A percentile compares a stretch with the other conserved stretches of the same genome.
phyloP scores from a whole-genome alignment of 176 grass and related monocot species.

The Bolboschoenus planiculmis region DNA sequence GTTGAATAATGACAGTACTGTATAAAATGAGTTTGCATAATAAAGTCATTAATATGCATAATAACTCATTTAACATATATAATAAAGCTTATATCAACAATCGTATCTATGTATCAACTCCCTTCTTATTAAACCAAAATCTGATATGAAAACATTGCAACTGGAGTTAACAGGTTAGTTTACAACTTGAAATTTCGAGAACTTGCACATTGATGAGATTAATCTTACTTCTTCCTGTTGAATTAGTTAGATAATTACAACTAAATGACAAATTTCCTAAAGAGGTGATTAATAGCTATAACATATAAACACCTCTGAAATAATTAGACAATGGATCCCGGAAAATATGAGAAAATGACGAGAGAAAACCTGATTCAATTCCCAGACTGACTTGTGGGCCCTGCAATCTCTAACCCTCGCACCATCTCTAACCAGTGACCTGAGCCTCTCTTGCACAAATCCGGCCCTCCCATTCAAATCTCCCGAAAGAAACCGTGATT shows the following conservation, averaged over 20 bases:
- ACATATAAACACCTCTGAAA: background rate
- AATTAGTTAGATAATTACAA: background rate
- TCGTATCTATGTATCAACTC: too few relatives aligned
- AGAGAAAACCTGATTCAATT: constrained; percentile 50
- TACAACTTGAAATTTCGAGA: background rate
- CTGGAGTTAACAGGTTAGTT: background rate
- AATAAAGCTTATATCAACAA: too few relatives aligned
- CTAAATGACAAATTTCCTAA: background rate
- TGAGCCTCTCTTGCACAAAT: constrained; percentile 34
- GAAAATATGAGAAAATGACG: background rate
- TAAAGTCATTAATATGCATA: too few relatives aligned
- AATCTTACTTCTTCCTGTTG: background rate
- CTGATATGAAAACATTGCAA: background rate
- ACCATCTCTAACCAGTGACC: constrained; percentile 18
- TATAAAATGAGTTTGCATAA: too few relatives aligned
- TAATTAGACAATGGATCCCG: background rate
- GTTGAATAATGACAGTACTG: too few relatives aligned
- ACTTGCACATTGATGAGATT: background rate
- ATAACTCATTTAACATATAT: too few relatives aligned
- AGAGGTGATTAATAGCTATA: background rate
- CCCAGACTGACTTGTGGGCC: constrained; percentile 51
- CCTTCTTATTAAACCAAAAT: background rate
- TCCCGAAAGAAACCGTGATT: constrained; percentile 27
- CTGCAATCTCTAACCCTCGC: constrained; percentile 43
- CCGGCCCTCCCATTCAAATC: constrained; percentile 32